Conservation (phyloP, 257 asterid genomes). For the Scutellaria baicalensis region DNA sequence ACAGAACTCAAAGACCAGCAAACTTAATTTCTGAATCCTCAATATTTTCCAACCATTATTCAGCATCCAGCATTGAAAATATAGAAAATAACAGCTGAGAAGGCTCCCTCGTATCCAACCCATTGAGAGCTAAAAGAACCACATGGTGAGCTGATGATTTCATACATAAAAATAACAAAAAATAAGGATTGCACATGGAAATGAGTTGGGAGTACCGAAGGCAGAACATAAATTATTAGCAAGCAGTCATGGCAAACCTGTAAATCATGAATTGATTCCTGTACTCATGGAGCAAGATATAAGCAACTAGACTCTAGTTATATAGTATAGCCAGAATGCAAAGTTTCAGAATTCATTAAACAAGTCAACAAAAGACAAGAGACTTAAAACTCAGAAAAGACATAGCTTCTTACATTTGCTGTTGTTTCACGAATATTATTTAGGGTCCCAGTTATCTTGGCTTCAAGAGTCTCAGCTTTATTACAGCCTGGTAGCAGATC, state of each 20-base stretch:
- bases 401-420: conserved; percentile 50
- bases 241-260: neutral
- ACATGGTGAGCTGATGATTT: neutral
- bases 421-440: conserved; percentile 68
- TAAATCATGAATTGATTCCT: neutral
- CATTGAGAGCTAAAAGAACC: neutral
- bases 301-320: neutral
- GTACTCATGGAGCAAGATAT: neutral
- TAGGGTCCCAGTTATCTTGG: conserved; percentile 56
- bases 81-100: neutral
- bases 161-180: neutral
- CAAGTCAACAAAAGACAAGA: conserved; percentile 1
- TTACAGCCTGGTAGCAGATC: conserved; percentile 81
- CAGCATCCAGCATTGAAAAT: neutral
- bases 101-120: neutral
- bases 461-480: conserved; percentile 85
- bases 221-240: neutral
- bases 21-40: neutral
- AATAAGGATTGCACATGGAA: neutral
- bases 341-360: neutral
- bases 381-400: conserved; percentile 10
- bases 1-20: conserved; percentile 1
- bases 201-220: neutral
- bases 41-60: neutral
- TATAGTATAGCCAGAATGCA: neutral